These are phyloP conservation scores for Xylaria grammica DNA, from an alignment of 495 filamentous ascomycete genomes.

Conservation along the genomic window DNA sequence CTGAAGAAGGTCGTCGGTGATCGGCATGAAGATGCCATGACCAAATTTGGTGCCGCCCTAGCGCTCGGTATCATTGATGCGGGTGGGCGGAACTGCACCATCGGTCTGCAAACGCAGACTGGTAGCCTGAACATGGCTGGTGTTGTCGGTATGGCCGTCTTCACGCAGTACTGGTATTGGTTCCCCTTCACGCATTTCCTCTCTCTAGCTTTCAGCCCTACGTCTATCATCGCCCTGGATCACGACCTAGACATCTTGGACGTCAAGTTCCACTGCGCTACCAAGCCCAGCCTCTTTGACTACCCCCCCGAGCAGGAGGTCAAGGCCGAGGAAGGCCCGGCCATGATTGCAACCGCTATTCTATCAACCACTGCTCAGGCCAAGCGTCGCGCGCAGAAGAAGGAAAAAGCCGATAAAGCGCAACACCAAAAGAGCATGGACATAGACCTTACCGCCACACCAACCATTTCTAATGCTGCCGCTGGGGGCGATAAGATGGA, in stretches of 20 bases:
- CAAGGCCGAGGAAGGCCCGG: slow-evolving; percentile 89
- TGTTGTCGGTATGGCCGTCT: slow-evolving; percentile 96
- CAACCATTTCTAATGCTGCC: slow-evolving; percentile 62
- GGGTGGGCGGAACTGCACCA: slow-evolving; percentile 97
- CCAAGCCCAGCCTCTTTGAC: slow-evolving; percentile 93
- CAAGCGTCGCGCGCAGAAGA: slow-evolving; percentile 86
- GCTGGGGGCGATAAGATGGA: slow-evolving; percentile 87
- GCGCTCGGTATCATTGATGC: slow-evolving; percentile 98
- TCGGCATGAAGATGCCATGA: slow-evolving; percentile 98
- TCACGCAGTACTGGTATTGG: slow-evolving; percentile 99
- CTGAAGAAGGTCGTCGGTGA: slow-evolving; percentile 91
- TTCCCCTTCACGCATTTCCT: slow-evolving; percentile 99
- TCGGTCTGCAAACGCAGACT: slow-evolving; percentile 95
- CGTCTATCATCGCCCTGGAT: slow-evolving; percentile 92
- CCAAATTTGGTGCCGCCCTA: slow-evolving; percentile 94
- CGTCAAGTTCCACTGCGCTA: slow-evolving; percentile 95
- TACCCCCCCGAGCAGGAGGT: slow-evolving; percentile 96
- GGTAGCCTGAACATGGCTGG: slow-evolving; percentile 98
- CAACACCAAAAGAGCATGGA: slow-evolving; percentile 88
- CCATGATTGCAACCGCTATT: slow-evolving; percentile 94
- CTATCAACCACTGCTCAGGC: slow-evolving; percentile 96
- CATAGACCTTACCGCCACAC: slow-evolving; percentile 80
- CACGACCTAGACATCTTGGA: slow-evolving; percentile 91
- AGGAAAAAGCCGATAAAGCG: slow-evolving; percentile 56
- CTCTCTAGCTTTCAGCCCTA: slow-evolving; percentile 89